These are phyloP conservation scores for Periglandula ipomoeae DNA, from an alignment of 2,329 filamentous ascomycete genomes.

Conservation along the genomic window DNA sequence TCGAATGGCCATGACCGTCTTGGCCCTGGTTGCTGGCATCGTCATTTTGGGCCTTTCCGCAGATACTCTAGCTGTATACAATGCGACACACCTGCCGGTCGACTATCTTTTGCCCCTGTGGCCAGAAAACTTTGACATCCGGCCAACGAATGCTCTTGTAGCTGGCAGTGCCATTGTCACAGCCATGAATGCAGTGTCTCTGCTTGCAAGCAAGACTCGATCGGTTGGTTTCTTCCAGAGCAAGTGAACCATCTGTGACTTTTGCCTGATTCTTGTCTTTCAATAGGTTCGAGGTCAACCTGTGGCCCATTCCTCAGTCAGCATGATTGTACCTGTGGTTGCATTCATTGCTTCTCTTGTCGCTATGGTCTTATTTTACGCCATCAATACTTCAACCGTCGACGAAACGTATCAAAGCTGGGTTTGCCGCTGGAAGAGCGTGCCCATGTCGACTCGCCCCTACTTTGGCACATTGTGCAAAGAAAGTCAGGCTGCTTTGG, in stretches of 20 bases:
- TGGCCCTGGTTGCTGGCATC: constrained; percentile 43
- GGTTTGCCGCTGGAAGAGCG: constrained; percentile 49
- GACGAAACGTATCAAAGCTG: constrained; percentile 51
- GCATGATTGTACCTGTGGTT: constrained; percentile 19
- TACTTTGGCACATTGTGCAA: constrained; percentile 48
- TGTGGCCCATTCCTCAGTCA: constrained; percentile 12
- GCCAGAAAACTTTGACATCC: constrained; percentile 47
- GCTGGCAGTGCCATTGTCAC: constrained; percentile 41
- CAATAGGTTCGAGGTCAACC: constrained; percentile 14
- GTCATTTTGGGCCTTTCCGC: constrained; percentile 45
- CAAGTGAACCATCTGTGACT: background rate
- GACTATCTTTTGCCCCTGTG: constrained; percentile 46
- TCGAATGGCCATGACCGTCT: constrained; percentile 36
- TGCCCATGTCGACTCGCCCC: constrained; percentile 43
- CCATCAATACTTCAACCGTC: constrained; percentile 41
- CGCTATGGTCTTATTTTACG: constrained; percentile 48
- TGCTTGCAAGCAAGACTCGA: constrained; percentile 39
- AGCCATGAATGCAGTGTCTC: constrained; percentile 36
- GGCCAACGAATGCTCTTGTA: constrained; percentile 47
- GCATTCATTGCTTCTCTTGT: constrained; percentile 34
- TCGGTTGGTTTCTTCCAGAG: constrained; percentile 25
- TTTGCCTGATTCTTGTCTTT: background rate
- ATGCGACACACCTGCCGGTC: constrained; percentile 38
- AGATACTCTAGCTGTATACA: constrained; percentile 45
- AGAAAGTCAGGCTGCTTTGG: constrained; percentile 45